Conservation (phyloP, 202 grass and related monocot species). For the Alloteropsis angusta region DNA sequence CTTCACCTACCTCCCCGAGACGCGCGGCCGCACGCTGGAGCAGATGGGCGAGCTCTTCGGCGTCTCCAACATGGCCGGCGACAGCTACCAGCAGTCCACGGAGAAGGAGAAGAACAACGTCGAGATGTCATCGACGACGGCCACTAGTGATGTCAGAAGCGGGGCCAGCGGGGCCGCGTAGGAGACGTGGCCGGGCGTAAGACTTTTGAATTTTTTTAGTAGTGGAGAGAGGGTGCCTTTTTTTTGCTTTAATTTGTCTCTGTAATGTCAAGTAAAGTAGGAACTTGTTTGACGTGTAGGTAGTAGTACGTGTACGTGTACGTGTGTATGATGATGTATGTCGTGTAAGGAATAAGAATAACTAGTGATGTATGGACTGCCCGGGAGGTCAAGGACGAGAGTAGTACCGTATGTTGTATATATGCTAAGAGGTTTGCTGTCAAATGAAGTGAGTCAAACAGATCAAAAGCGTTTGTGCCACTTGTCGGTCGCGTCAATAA, state of each 20-base stretch:
- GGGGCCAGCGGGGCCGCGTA: no score
- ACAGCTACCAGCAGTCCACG: no score
- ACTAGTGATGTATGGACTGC: neutral
- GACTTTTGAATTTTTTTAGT: no score
- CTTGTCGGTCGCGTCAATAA: no score
- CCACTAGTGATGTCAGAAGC: neutral
- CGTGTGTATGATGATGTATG: neutral
- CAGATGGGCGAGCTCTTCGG: conserved; percentile 39
- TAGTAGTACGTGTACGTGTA: neutral
- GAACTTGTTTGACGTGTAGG: neutral
- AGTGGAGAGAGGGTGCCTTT: neutral
- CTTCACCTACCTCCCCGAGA: conserved; percentile 48
- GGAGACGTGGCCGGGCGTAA: no score
- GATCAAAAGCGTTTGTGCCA: no score
- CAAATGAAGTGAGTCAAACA: no score
- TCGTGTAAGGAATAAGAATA: neutral
- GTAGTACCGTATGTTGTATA: no score
- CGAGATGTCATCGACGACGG: conserved; percentile 6
- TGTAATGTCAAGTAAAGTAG: neutral
- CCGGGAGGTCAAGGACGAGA: neutral
- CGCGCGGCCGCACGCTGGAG: conserved; percentile 41
- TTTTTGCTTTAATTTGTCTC: neutral
- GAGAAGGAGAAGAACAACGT: neutral
- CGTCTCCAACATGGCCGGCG: neutral
- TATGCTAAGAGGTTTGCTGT: no score